Evolutionary conservation across 2,329 filamentous ascomycete species (phyloP), one percentile per base, ranked within the genome.

Genomic region (Fusarium zealandicum): DNA sequence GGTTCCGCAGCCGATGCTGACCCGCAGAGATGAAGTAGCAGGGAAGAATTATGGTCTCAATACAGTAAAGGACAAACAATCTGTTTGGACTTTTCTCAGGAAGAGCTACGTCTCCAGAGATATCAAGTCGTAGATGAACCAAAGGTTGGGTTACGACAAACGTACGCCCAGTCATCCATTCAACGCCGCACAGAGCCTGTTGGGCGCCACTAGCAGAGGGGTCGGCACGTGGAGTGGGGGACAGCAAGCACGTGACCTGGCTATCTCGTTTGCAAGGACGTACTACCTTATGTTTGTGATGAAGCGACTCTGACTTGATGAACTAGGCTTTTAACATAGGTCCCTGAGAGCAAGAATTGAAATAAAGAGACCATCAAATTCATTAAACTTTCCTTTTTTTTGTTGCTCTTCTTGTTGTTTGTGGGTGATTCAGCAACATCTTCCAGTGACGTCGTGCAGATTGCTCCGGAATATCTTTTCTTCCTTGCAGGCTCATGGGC

Each of bases 201-300:
- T 63, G 61, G 48, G 54, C 54, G 60, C 54, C 63, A 63, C 67
- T 69, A 69, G 61, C 64, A 59, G 67, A 70, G 66, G 67, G 67
- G 67, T 65, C 65, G 51, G 65, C 60, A 65, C 62, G 57, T 65
- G 63, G 53, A 27, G 61, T 64, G 62, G 64, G 51, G 41, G 32
- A 39, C 4, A 2, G 30, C 11, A 9, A 11, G 54, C 66, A 68
- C 66, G 64, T 68, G 66, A 63, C 36, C 14, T 6, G 3, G 20
- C 20, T 12, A 30, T 30, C 4, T 12, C 10, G 4, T 4, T 9
- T 30, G 28, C 6, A 13, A 11, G 10, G 25, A 27, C 25, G 10
- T 6, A 6, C 25, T 27, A 10, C 25, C 25, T 27, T 27, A n/a
- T n/a, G n/a, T n/a, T n/a, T n/a, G n/a, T n/a, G n/a, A n/a, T n/a